Percentiles rank a stretch among this genome's conserved stretches.
Evolutionary conservation across 805 yeast genomes (phyloP).

Genomic region (Candida sithepensis): DNA sequence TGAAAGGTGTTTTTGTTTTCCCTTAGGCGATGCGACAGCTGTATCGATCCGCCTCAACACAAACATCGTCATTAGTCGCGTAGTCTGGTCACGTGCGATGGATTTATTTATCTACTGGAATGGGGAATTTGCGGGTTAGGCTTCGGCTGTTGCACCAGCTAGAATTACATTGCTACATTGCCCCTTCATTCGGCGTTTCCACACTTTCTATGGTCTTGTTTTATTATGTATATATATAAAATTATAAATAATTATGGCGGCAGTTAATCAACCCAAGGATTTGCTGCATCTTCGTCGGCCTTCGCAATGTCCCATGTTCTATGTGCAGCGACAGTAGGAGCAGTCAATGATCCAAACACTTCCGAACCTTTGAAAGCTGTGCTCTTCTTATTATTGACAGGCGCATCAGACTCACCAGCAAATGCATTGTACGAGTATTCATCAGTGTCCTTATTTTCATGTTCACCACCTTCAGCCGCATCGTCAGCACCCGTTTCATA

Average conservation of each 20-base stretch:
- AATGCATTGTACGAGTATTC: conserved; percentile 15
- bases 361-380: conserved; percentile 38
- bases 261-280: conserved; percentile 53
- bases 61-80: background rate
- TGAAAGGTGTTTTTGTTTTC: background rate
- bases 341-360: conserved; percentile 43
- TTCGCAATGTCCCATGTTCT: conserved; percentile 46
- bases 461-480: background rate
- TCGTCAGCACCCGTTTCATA: too few relatives aligned
- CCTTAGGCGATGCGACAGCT: background rate
- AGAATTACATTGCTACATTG: background rate
- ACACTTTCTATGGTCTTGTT: too few relatives aligned
- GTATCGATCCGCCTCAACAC: background rate
- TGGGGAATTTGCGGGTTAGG: too few relatives aligned
- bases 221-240: too few relatives aligned
- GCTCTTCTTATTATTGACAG: conserved; percentile 5
- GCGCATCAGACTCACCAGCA: conserved; percentile 4
- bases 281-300: conserved; percentile 49
- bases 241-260: background rate
- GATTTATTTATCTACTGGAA: too few relatives aligned
- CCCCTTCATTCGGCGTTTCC: too few relatives aligned
- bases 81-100: background rate
- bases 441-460: background rate
- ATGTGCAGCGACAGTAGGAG: conserved; percentile 49
- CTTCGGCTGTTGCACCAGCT: background rate